Base-by-base conservation (phyloP, 345 rosid genomes). In the Schrenkiella parvula region DNA sequence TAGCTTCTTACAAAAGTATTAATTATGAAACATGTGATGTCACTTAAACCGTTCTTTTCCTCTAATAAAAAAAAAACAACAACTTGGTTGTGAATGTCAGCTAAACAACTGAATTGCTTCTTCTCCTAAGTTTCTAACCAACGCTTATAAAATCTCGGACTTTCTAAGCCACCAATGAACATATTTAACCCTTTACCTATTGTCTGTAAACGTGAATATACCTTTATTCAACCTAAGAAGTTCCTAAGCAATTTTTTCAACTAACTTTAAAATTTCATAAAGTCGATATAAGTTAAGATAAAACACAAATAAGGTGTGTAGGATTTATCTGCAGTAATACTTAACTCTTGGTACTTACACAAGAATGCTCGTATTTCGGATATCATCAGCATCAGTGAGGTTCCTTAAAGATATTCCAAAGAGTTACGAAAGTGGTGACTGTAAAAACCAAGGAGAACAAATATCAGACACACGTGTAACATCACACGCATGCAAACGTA, bases 111-210 rank as follows among this genome's bases (percentile, higher is more conserved):
- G 66, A 62, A 69, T 90, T 83, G 95, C 87, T 83, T 88, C 81
- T 83, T 80, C 81, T 35, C 64, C 69, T 70, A 83, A 83, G 86
- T 85, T 87, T 88, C 90, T 81, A 88, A 86, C 97, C 88, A 79
- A 88, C 75, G 74, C 87, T 82, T 86, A 83, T 80, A 88, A 83
- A 79, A 37, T 8, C 86, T 82, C 81, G 64, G 84, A 88, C 88
- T 88, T 88, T 79, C 78, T 72, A 64, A 77, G 84, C 82, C 10
- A 61, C 41, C 8, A 34, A 28, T 46, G 46, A 46, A 69, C 28
- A 25, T 53, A 53, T 28, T 19, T 10, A 69, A 62, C 46, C 60
- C 26, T 75, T 22, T 5, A 61, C 11, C 31, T 53, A 61, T 39
- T 74, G n/a, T 38, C 19, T 15, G 15, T 51, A 31, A 21, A 37